Conservation (phyloP, 2,329 filamentous ascomycete species). For the Penicillium sp. region DNA sequence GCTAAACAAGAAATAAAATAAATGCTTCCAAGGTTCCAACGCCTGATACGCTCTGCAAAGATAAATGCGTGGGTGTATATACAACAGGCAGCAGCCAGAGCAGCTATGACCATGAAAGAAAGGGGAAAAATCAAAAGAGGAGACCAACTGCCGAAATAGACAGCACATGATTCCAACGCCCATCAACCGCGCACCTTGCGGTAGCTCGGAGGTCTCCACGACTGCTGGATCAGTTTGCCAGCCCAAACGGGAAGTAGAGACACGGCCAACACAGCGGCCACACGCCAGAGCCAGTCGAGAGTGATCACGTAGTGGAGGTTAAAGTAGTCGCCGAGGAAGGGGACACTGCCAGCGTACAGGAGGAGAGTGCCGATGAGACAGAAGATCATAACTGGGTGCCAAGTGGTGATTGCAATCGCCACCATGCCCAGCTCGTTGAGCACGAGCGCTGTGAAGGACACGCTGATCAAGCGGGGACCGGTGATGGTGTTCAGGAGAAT, state of each 20-base stretch:
- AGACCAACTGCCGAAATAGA: conserved; percentile 1
- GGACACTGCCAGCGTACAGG: conserved; percentile 75
- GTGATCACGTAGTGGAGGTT: conserved; percentile 74
- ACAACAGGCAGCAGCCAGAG: conserved; percentile 2
- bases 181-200: conserved; percentile 64
- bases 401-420: conserved; percentile 90
- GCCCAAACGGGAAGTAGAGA: conserved; percentile 81
- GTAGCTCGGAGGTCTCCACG: conserved; percentile 87
- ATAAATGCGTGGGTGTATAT: conserved; percentile 13
- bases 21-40: conserved; percentile 15
- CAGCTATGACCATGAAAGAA: neutral
- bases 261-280: conserved; percentile 71
- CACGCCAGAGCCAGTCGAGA: conserved; percentile 81
- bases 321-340: conserved; percentile 85
- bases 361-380: conserved; percentile 75
- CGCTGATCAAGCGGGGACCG: conserved; percentile 69
- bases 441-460: conserved; percentile 86
- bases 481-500: conserved; percentile 71
- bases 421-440: conserved; percentile 97
- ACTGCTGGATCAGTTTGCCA: conserved; percentile 76
- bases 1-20: conserved; percentile 1
- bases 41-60: conserved; percentile 11
- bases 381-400: conserved; percentile 89
- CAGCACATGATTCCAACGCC: neutral
- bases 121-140: conserved; percentile 5